Evolutionary conservation across 495 filamentous ascomycete species (phyloP).

Genomic region (Xylaria intraflava): DNA sequence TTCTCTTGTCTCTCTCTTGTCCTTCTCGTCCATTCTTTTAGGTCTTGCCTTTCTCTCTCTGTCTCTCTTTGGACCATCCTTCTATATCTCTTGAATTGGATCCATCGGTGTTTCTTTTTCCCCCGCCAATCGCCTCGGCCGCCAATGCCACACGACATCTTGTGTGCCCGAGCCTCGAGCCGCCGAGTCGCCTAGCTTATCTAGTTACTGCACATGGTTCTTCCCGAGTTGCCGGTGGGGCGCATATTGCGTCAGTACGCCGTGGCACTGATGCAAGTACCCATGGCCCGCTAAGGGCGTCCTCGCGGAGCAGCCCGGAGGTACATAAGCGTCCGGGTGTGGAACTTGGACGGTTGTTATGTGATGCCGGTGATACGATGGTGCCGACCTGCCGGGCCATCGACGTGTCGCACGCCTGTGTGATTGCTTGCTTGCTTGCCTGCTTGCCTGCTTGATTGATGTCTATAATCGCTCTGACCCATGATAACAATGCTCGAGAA

Average conservation of each 20-base stretch:
- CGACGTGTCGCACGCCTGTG: constrained; percentile 11
- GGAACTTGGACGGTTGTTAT: constrained; percentile 7
- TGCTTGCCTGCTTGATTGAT: neutral
- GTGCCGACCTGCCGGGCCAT: constrained; percentile 12
- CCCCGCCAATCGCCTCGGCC: neutral
- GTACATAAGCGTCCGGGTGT: neutral
- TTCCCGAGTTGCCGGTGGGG: constrained; percentile 3
- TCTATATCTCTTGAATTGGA: neutral
- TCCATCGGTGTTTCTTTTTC: neutral
- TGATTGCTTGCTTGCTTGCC: neutral
- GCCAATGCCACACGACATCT: neutral
- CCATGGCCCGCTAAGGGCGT: constrained; percentile 3
- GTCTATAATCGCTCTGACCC: neutral
- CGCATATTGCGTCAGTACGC: constrained; percentile 21
- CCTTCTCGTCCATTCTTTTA: neutral
- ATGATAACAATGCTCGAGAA: constrained; percentile 1
- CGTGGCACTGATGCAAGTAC: constrained; percentile 34
- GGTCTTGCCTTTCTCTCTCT: neutral
- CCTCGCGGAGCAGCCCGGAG: constrained; percentile 18
- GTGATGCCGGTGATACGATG: constrained; percentile 1
- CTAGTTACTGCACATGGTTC: neutral
- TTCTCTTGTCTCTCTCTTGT: neutral
- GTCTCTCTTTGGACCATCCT: neutral
- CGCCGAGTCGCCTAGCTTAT: constrained; percentile 12
- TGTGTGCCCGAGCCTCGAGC: constrained; percentile 13